Conservation (phyloP, 2,329 filamentous ascomycete genomes). For the Stagonosporopsis tanaceti region DNA sequence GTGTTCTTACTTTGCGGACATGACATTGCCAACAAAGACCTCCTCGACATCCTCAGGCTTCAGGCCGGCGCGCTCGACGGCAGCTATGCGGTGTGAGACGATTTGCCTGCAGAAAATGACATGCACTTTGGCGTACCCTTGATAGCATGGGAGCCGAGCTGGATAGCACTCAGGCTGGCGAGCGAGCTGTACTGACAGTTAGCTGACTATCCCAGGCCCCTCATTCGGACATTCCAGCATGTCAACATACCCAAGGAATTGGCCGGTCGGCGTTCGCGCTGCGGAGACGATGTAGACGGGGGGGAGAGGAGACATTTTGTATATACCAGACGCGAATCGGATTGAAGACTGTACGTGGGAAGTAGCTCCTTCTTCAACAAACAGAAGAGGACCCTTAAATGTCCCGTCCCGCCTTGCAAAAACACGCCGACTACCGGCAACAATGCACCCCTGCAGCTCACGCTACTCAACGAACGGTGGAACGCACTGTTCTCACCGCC, state of each 20-base stretch:
- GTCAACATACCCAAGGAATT: slow-evolving; percentile 82
- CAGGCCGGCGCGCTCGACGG: slow-evolving; percentile 85
- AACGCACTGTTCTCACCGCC: slow-evolving; percentile 33
- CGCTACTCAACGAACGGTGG: slow-evolving; percentile 12
- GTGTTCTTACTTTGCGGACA: slow-evolving; percentile 82
- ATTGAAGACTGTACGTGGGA: slow-evolving; percentile 9
- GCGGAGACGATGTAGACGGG: slow-evolving; percentile 96
- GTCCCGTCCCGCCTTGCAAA: slow-evolving; percentile 14
- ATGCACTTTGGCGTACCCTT: slow-evolving; percentile 68
- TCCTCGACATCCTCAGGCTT: slow-evolving; percentile 92
- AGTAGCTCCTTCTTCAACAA: slow-evolving; percentile 1
- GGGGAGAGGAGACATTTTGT: slow-evolving; percentile 78
- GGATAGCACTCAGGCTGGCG: slow-evolving; percentile 82
- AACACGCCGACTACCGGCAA: slow-evolving; percentile 20
- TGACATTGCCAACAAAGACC: slow-evolving; percentile 97
- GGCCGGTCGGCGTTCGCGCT: slow-evolving; percentile 88
- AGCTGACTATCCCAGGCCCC: slow-evolving; percentile 29
- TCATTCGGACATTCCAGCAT: slow-evolving; percentile 19
- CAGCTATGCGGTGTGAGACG: slow-evolving; percentile 58
- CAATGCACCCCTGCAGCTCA: slow-evolving; percentile 24
- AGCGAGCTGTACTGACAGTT: slow-evolving; percentile 71
- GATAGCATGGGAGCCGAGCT: slow-evolving; percentile 90
- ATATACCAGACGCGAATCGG: slow-evolving; percentile 20
- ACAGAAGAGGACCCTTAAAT: slow-evolving; percentile 1
- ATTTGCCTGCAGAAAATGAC: slow-evolving; percentile 11